A percentile compares a stretch with the other conserved stretches of the same genome.
Conservation (phyloP, 2,329 filamentous ascomycete genomes). For the Fusarium sulawesiense region DNA sequence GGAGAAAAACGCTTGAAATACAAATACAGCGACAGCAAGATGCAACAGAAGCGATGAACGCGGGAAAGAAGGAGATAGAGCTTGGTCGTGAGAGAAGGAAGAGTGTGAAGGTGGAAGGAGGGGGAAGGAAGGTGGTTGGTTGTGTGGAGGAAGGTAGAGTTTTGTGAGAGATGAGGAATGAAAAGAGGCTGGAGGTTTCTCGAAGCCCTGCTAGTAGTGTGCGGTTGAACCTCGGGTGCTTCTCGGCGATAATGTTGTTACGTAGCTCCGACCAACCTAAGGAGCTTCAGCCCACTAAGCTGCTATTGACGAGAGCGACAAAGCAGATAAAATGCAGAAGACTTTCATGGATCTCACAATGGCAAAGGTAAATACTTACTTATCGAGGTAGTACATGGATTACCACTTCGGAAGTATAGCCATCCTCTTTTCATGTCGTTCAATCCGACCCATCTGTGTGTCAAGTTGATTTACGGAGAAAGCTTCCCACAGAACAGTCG, state of each 20-base stretch:
- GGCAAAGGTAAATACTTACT: neutral
- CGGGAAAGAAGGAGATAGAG: conserved; percentile 22
- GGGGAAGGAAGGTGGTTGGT: conserved; percentile 40
- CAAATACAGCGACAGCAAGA: conserved; percentile 35
- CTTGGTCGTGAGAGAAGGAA: conserved; percentile 21
- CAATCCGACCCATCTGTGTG: neutral
- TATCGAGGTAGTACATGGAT: neutral
- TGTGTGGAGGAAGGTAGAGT: conserved; percentile 49
- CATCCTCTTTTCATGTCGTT: neutral
- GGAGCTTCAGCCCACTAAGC: neutral
- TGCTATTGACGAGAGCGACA: neutral
- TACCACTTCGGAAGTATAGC: neutral
- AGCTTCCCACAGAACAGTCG: neutral
- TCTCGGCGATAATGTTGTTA: conserved; percentile 36
- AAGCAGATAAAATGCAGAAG: too few species aligned
- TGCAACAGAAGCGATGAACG: conserved; percentile 28
- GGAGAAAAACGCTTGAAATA: conserved; percentile 38
- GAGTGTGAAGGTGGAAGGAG: conserved; percentile 31
- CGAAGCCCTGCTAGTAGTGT: conserved; percentile 40
- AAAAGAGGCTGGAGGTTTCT: conserved; percentile 47
- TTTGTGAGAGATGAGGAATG: conserved; percentile 49
- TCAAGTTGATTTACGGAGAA: neutral
- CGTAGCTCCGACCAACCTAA: neutral
- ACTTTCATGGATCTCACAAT: too few species aligned
- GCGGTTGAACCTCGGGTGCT: conserved; percentile 43